Evolutionary conservation across 495 filamentous ascomycete species (phyloP), one percentile per base, ranked within the genome.

Genomic region (Thozetella sp.): DNA sequence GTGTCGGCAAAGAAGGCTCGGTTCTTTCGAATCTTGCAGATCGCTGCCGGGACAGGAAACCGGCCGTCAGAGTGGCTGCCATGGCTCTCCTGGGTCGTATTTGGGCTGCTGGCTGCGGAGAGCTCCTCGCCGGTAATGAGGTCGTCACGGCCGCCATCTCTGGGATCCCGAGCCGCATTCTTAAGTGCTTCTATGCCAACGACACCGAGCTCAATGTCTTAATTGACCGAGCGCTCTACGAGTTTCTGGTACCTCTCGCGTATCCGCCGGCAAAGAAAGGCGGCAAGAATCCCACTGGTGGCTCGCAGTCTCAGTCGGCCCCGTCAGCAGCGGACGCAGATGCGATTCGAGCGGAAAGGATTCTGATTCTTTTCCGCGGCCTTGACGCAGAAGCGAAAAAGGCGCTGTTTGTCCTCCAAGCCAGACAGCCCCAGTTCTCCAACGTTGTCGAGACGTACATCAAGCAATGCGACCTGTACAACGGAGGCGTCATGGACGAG

Each of bases 161-260:
- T 15, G 88, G 87, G 51, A 91, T 93, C 46, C 94, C 95, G 13
- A 88, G 88, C 1, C 93, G 87, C 66, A 93, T 98, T 37, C 86
- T 96, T 56, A 92, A 93, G 64, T 87, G 91, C 0, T 91, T 88
- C 61, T 99, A 97, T 67, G 89, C 93, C 50, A 97, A 97, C 68
- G 93, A 97, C 67, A 77, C 78, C 3, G 93, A 97, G 59, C 85
- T 97, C 55, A 93, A 93, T 69, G 83, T 90, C 22, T 75, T 93
- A 51, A 80, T 97, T 27, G 93, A 97, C 59, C 86, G 87, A 22
- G 91, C 94, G n/a, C 73, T 96, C 45, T 96, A 88, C 71, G 93
- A 97, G 59, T 88, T 85, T 25, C 80, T 99, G 24, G 79, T 98
- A 15, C 96, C 95, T 11, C 79, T 98, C 0, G 83, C 78, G 25